Evolutionary conservation across 371 early-diverging fungal genomes (phyloP), one percentile per base, ranked within the genome.

Genomic region (Saksenaea oblongispora): DNA sequence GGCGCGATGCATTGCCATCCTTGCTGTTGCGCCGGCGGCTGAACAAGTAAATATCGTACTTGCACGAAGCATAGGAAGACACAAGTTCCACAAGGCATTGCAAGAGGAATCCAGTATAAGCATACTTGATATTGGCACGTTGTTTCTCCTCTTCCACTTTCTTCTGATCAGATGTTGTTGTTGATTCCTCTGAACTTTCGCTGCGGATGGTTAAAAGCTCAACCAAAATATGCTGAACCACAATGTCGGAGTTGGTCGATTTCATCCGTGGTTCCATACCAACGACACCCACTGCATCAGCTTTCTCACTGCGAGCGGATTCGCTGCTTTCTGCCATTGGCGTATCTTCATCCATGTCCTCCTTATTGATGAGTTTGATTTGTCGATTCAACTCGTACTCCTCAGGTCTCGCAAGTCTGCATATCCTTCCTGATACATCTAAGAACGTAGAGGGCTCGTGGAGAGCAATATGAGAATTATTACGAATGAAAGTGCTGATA

Each of bases 31-130:
- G 80, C 34, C 82, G 75, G 9, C 84, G 82, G 47, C 87, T 82
- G 57, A 84, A 87, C 54, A 84, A 78, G 54, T 91, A 85, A 1
- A 93, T 73, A 58, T 90, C 90, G 24, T 84, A 70, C 66, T 91
- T 91, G 79, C 92, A 92, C 2, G 88, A 84, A n/a, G 94, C 87
- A 76, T 93, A 98, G 1, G 93, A 91, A 0, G 86, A 81, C 11
- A 94, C 81, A 7, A 98, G 81, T 70, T 98, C 98, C 10, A 91
- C 83, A 34, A 97, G 76, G 41, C 89, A 86, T 72, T 95, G 95
- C 56, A 98, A 71, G 34, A 97, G 63, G 80, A 93, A 95, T 55
- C 92, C 90, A 18, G 94, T 89, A 60, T 90, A 91, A 62, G 77
- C 85, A 73, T 75, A 83, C 34, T 72, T 73, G 39, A 75, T 63